phyloP scores from a whole-genome alignment of 2,329 filamentous ascomycete species.

The Venturia nashicola region DNA sequence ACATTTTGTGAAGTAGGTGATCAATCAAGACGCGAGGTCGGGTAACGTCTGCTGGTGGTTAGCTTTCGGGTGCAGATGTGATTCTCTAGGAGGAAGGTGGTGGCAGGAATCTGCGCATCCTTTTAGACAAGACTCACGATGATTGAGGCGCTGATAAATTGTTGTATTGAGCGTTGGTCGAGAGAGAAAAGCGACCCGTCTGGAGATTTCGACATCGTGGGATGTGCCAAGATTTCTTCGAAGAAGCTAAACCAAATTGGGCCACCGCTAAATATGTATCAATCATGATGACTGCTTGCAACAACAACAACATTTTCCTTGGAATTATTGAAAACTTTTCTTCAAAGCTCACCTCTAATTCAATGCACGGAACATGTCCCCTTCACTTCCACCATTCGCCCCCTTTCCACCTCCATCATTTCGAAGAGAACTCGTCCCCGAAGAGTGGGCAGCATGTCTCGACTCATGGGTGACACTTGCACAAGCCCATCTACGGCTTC shows the following conservation, averaged over 20 bases:
- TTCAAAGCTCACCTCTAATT: neutral
- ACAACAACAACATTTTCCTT: neutral
- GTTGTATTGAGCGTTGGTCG: neutral
- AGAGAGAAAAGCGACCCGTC: neutral
- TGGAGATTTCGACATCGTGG: constrained; percentile 1
- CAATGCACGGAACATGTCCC: neutral
- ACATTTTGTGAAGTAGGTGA: constrained; percentile 49
- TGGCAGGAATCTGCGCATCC: no score
- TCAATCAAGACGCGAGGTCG: constrained; percentile 36
- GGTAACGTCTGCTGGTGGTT: constrained; percentile 29
- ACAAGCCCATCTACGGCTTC: constrained; percentile 49
- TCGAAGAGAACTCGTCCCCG: constrained; percentile 50
- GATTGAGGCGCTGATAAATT: neutral
- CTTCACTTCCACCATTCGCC: constrained; percentile 44
- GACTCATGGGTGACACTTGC: constrained; percentile 63
- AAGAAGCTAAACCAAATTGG: neutral
- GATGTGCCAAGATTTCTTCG: neutral
- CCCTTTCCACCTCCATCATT: constrained; percentile 59
- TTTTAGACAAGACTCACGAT: neutral
- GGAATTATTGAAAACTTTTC: neutral
- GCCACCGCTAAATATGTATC: neutral
- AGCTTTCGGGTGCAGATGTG: neutral
- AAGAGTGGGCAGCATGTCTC: constrained; percentile 68
- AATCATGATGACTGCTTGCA: neutral
- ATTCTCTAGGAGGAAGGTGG: neutral